Conservation (phyloP, 805 yeast species). For the Suhomyces emberorum region DNA sequence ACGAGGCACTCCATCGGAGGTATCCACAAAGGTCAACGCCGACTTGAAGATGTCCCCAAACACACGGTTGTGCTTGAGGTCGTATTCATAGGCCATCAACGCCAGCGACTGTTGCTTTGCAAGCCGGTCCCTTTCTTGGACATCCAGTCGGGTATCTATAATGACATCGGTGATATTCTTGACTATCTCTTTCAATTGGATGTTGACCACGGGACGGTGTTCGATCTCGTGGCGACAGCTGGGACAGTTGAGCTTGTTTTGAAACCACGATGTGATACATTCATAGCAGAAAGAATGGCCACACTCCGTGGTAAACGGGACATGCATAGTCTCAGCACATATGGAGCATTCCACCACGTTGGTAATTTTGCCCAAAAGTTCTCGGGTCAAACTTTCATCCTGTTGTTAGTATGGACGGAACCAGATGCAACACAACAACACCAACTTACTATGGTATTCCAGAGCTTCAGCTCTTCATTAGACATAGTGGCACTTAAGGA, state of each 20-base stretch:
- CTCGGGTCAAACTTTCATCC: slow-evolving; percentile 19
- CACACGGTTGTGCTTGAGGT: slow-evolving; percentile 32
- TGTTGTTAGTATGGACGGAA: slow-evolving; percentile 12
- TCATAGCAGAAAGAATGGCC: slow-evolving; percentile 76
- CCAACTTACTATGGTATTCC: slow-evolving; percentile 9
- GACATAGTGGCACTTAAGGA: not conserved
- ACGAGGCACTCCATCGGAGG: slow-evolving; percentile 68
- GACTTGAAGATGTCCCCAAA: slow-evolving; percentile 52
- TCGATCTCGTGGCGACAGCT: slow-evolving; percentile 54
- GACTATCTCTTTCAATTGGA: slow-evolving; percentile 47
- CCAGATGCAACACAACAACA: not conserved
- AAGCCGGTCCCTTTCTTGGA: slow-evolving; percentile 20
- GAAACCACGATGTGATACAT: slow-evolving; percentile 62
- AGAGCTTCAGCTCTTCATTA: slow-evolving; percentile 1
- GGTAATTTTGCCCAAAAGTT: slow-evolving; percentile 25
- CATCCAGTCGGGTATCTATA: slow-evolving; percentile 28
- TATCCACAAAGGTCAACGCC: slow-evolving; percentile 53
- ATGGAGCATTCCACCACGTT: slow-evolving; percentile 52
- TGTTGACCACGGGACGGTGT: slow-evolving; percentile 51
- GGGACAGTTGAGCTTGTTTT: slow-evolving; percentile 60
- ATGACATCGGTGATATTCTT: slow-evolving; percentile 41
- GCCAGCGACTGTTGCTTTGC: slow-evolving; percentile 23
- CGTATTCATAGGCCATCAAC: slow-evolving; percentile 37
- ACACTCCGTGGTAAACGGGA: slow-evolving; percentile 61
- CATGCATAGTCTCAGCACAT: slow-evolving; percentile 66